Percentiles rank a stretch among this genome's conserved stretches.
phyloP scores from a whole-genome alignment of 2,329 filamentous ascomycete genomes.

The Calonectria hawksworthii region DNA sequence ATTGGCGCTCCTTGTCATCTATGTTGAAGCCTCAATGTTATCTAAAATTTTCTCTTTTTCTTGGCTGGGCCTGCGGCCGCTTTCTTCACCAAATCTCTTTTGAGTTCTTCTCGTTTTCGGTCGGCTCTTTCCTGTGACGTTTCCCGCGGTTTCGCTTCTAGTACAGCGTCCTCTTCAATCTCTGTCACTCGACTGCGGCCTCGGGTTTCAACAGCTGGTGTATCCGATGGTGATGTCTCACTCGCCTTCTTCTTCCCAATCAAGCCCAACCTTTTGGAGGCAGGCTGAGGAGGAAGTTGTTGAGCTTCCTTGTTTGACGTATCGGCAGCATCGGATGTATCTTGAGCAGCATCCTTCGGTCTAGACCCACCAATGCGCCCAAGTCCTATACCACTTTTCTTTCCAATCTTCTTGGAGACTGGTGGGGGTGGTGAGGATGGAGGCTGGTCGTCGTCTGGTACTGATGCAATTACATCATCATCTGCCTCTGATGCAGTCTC shows the following conservation, averaged over 20 bases:
- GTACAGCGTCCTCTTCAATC: constrained; percentile 37
- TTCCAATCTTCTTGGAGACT: constrained; percentile 41
- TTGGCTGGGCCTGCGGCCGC: constrained; percentile 64
- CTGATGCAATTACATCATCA: constrained; percentile 45
- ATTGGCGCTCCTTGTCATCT: background rate
- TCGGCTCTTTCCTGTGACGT: constrained; percentile 63
- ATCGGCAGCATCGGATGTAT: constrained; percentile 17
- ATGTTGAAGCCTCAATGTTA: background rate
- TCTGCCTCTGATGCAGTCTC: constrained; percentile 63
- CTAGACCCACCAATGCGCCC: constrained; percentile 58
- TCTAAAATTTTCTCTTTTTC: constrained; percentile 70
- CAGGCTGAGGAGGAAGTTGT: constrained; percentile 23
- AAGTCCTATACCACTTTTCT: constrained; percentile 53
- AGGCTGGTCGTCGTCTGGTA: constrained; percentile 31
- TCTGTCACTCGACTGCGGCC: constrained; percentile 37
- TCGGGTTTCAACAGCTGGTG: constrained; percentile 33
- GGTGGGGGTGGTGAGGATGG: constrained; percentile 39
- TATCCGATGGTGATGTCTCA: constrained; percentile 9
- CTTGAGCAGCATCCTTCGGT: constrained; percentile 34
- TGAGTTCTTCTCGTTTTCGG: constrained; percentile 65
- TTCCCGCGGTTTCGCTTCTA: constrained; percentile 54
- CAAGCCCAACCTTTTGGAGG: constrained; percentile 49
- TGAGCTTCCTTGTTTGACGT: constrained; percentile 23
- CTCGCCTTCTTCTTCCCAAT: constrained; percentile 50
- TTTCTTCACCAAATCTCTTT: constrained; percentile 64